phyloP scores from a whole-genome alignment of 2,329 filamentous ascomycete species.

The Decorospora gaudefroyi region DNA sequence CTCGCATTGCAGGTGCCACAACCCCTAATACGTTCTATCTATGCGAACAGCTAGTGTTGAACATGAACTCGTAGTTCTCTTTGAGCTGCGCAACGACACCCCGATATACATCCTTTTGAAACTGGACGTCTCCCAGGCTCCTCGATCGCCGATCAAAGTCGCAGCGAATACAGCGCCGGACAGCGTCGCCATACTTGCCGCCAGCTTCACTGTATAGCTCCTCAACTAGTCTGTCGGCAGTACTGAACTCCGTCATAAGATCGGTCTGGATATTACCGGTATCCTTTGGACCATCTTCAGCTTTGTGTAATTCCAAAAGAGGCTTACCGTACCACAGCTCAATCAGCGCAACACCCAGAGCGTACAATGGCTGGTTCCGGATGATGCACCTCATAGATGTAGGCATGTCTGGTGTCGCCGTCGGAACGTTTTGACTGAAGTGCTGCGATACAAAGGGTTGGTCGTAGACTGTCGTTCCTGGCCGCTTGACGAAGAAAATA shows the following conservation, averaged over 20 bases:
- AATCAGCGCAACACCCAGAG: slow-evolving; percentile 42
- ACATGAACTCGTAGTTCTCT: too few species aligned
- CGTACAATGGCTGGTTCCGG: slow-evolving; percentile 39
- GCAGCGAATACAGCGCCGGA: slow-evolving; percentile 40
- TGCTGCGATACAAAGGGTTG: slow-evolving; percentile 21
- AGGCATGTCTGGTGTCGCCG: neutral
- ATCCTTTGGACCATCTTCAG: too few species aligned
- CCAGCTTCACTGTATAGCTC: slow-evolving; percentile 37
- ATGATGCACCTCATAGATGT: too few species aligned
- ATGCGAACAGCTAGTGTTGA: too few species aligned
- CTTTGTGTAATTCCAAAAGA: slow-evolving; percentile 26
- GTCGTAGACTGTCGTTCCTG: slow-evolving; percentile 19
- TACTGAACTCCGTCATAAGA: slow-evolving; percentile 24
- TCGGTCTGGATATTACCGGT: slow-evolving; percentile 18
- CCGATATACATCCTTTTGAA: slow-evolving; percentile 39
- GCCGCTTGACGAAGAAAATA: slow-evolving; percentile 26
- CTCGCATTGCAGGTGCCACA: too few species aligned
- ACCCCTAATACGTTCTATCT: too few species aligned
- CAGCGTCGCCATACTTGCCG: slow-evolving; percentile 37
- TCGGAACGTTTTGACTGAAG: neutral
- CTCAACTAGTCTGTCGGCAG: slow-evolving; percentile 32
- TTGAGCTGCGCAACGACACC: slow-evolving; percentile 36
- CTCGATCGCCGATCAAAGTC: slow-evolving; percentile 34
- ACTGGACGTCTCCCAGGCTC: slow-evolving; percentile 33
- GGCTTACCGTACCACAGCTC: slow-evolving; percentile 41